Base-by-base conservation (phyloP, 2,329 filamentous ascomycete species). In the Penicillium sp. region DNA sequence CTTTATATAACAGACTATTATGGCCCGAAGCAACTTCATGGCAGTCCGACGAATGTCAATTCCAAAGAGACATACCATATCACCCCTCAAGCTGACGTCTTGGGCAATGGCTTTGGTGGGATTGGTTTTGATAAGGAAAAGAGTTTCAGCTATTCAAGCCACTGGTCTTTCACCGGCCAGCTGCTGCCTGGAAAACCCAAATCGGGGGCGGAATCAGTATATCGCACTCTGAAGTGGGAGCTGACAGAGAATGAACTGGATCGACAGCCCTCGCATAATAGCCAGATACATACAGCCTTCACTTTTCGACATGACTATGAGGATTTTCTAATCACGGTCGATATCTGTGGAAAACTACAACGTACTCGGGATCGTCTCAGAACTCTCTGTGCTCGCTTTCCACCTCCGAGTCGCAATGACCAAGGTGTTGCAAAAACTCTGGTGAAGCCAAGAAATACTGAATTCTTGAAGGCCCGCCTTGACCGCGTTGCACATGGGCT, bases 191-290 rank as follows among this genome's bases (percentile, higher is more conserved):
- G 43, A 20, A 14, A 46, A 11, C 23, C 43, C n/a, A n/a, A n/a
- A n/a, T n/a, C n/a, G n/a, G n/a, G n/a, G n/a, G 18, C 24, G 21
- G 47, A 47, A 47, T 30, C 38, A 16, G 54, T 33, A 14, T 66
- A 66, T 59, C 66, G 62, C 24, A 62, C 64, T 8, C 57, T 71
- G 2, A 61, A 63, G 45, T 71, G 68, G 68, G 56, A 67, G 12
- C 60, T 71, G 11, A 62, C 60, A 14, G 67, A 71, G 47, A 69
- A 68, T 42, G 61, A 69, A 47, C 58, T 70, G 11, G 64, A 66
- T 24, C 42, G 35, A 14, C 64, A 68, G 35, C 64, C 68, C 42
- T 62, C 52, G 50, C 68, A 64, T 42, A 63, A 51, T n/a, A 60
- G 56, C 26, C 52, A 52, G 12, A 60, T 70, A 9, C 65, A 66